Evolutionary conservation across 129 eudicot genomes (phyloP).

Genomic region (Silybum marianum): DNA sequence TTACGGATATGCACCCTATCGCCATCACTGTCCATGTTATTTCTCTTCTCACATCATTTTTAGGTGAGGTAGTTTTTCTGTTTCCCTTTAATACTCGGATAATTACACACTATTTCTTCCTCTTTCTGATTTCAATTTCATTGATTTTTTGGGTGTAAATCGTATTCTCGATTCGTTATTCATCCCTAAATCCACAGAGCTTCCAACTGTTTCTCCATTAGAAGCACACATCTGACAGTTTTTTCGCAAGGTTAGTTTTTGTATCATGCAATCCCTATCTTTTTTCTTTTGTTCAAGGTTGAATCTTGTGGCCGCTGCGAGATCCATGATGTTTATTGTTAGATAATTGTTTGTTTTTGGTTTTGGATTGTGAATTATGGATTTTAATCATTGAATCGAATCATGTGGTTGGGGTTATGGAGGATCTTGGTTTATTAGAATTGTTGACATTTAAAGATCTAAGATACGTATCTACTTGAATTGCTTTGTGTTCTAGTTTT

Average conservation of each 20-base stretch:
- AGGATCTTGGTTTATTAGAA: slow-evolving; percentile 13
- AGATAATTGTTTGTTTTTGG: not conserved
- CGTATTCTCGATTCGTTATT: not conserved
- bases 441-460: slow-evolving; percentile 18
- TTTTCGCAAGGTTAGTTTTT: slow-evolving; percentile 14
- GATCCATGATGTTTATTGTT: not conserved
- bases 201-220: not conserved
- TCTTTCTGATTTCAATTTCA: not conserved
- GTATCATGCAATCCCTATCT: not conserved
- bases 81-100: slow-evolving; percentile 5
- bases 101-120: not conserved
- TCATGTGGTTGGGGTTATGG: not conserved
- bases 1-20: slow-evolving; percentile 29
- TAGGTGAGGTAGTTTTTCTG: slow-evolving; percentile 19
- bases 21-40: slow-evolving; percentile 12
- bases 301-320: not conserved
- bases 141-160: slow-evolving; percentile 8
- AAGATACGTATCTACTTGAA: not conserved
- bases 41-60: slow-evolving; percentile 1
- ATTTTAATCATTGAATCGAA: not conserved
- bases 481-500: slow-evolving; percentile 2
- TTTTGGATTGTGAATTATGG: slow-evolving; percentile 20
- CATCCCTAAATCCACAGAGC: slow-evolving; percentile 10
- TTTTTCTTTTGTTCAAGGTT: not conserved
- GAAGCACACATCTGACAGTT: slow-evolving; percentile 18